These are phyloP conservation scores for Trichoderma erinaceum DNA, from an alignment of 495 filamentous ascomycete genomes.

Conservation along the genomic window DNA sequence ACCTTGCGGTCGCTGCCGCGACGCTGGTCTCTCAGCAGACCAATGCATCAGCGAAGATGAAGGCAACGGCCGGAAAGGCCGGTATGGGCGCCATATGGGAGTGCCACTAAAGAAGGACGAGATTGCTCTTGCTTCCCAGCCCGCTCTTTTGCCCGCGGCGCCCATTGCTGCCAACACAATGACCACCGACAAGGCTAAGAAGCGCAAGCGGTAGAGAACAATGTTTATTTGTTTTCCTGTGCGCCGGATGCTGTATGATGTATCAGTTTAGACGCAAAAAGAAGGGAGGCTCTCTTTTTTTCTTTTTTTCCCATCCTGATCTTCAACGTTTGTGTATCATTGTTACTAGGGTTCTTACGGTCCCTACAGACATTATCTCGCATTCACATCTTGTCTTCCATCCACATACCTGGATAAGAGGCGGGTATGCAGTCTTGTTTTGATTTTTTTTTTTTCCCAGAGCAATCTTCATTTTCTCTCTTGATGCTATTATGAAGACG, in stretches of 20 bases:
- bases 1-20: conserved; percentile 89
- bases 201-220: conserved; percentile 40
- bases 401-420: not conserved
- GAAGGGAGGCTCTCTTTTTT: not conserved
- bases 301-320: not conserved
- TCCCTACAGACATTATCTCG: not conserved
- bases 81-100: conserved; percentile 93
- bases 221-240: not conserved
- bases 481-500: conserved; percentile 14
- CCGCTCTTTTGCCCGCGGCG: conserved; percentile 34
- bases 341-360: not conserved
- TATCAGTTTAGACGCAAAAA: not conserved
- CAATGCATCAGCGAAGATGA: conserved; percentile 96
- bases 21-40: conserved; percentile 87
- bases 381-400: not conserved
- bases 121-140: conserved; percentile 18
- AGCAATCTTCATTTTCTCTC: conserved; percentile 10
- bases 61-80: conserved; percentile 90
- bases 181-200: conserved; percentile 40
- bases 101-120: conserved; percentile 73
- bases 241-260: not conserved
- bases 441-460: conserved; percentile 10
- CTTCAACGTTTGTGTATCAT: not conserved
- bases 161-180: conserved; percentile 27
- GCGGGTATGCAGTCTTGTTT: not conserved